These are phyloP conservation scores for Candida suzukii DNA, from an alignment of 805 yeast species.

Conservation along the genomic window DNA sequence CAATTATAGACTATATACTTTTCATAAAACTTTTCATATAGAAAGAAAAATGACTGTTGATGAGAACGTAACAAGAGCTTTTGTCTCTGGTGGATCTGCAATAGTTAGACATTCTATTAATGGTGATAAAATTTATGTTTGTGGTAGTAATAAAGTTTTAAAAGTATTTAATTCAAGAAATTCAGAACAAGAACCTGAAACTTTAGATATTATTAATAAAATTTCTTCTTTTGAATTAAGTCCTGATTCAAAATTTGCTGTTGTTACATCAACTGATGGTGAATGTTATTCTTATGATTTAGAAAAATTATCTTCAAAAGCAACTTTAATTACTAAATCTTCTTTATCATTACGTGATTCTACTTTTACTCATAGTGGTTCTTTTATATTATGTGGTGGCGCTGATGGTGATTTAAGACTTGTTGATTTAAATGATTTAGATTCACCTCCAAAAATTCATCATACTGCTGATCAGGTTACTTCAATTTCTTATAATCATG, in stretches of 20 bases:
- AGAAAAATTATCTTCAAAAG: constrained; percentile 14
- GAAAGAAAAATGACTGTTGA: not conserved
- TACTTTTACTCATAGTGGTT: constrained; percentile 54
- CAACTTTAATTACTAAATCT: constrained; percentile 35
- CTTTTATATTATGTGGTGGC: constrained; percentile 55
- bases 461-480: constrained; percentile 48
- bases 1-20: too few relatives aligned
- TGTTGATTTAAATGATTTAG: constrained; percentile 32
- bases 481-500: constrained; percentile 47
- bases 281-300: constrained; percentile 34
- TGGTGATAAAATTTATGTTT: constrained; percentile 35
- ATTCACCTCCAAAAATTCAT: constrained; percentile 24
- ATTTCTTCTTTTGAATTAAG: constrained; percentile 32
- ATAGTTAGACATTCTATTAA: constrained; percentile 15
- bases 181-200: constrained; percentile 54
- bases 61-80: constrained; percentile 15
- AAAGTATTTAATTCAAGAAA: constrained; percentile 42
- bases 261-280: constrained; percentile 36
- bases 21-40: too few relatives aligned
- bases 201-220: constrained; percentile 43
- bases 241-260: constrained; percentile 11
- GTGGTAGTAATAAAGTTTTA: constrained; percentile 44
- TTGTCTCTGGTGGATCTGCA: constrained; percentile 21
- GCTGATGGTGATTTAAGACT: constrained; percentile 53
- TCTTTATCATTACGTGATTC: constrained; percentile 45